Evolutionary conservation across 2,329 filamentous ascomycete species (phyloP).

Genomic region (Aspergillus fijiensis): DNA sequence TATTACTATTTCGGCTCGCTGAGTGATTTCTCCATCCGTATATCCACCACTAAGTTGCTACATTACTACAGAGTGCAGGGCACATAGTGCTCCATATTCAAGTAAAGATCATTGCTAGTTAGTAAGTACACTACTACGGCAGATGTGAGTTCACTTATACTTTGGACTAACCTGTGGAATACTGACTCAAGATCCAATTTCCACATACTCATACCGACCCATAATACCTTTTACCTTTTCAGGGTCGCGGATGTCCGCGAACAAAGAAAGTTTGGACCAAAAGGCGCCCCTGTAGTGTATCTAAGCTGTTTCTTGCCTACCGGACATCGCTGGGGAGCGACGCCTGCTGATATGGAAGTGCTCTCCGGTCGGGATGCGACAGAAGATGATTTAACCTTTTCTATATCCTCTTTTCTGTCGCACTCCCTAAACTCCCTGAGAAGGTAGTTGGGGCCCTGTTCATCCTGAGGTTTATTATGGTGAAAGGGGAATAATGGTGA

Average conservation of each 20-base stretch:
- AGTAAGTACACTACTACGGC: not conserved
- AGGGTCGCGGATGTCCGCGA: not conserved
- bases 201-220: not conserved
- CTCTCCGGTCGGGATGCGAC: constrained; percentile 12
- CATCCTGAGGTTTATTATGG: too few relatives aligned
- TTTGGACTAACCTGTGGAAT: too few relatives aligned
- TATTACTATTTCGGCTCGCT: not conserved
- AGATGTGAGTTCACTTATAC: too few relatives aligned
- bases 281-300: constrained; percentile 5
- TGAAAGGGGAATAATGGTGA: too few relatives aligned
- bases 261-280: constrained; percentile 14
- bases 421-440: too few relatives aligned
- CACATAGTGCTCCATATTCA: too few relatives aligned
- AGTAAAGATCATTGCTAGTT: not conserved
- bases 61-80: too few relatives aligned
- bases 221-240: too few relatives aligned
- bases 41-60: not conserved
- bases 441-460: too few relatives aligned
- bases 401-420: not conserved
- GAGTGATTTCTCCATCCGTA: not conserved
- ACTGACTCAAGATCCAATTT: not conserved
- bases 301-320: not conserved
- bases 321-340: not conserved
- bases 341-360: constrained; percentile 14
- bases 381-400: not conserved